phyloP scores from a whole-genome alignment of 306 rosid species.

The Rosa rugosa region DNA sequence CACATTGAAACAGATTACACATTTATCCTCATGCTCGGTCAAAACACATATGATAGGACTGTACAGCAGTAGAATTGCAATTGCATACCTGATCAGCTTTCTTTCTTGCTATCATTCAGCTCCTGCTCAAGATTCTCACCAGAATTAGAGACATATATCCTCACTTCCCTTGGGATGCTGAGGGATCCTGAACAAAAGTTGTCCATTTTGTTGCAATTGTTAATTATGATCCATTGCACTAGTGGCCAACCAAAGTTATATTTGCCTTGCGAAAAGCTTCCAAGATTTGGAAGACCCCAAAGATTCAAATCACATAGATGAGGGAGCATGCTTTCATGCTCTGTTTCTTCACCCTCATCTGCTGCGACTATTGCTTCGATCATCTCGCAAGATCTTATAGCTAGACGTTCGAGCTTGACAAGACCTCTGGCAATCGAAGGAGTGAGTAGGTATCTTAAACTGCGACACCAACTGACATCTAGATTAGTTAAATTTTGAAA shows the following conservation, averaged over 20 bases:
- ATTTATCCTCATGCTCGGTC: no score
- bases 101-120: background rate
- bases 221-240: background rate
- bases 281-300: background rate
- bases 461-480: no score
- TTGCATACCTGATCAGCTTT: background rate
- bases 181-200: background rate
- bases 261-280: background rate
- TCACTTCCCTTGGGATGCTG: background rate
- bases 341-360: no score
- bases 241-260: background rate
- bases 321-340: background rate
- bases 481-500: background rate
- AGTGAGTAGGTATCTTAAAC: background rate
- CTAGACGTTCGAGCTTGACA: background rate
- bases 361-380: background rate
- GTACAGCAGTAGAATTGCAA: background rate
- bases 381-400: background rate
- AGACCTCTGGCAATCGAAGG: background rate
- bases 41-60: no score
- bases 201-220: background rate
- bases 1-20: no score
- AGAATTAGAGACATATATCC: background rate
- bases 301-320: background rate
- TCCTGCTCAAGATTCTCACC: background rate